Evolutionary conservation across 768 basidiomycete species (phyloP).

Genomic region (Tubosaeta sp.): DNA sequence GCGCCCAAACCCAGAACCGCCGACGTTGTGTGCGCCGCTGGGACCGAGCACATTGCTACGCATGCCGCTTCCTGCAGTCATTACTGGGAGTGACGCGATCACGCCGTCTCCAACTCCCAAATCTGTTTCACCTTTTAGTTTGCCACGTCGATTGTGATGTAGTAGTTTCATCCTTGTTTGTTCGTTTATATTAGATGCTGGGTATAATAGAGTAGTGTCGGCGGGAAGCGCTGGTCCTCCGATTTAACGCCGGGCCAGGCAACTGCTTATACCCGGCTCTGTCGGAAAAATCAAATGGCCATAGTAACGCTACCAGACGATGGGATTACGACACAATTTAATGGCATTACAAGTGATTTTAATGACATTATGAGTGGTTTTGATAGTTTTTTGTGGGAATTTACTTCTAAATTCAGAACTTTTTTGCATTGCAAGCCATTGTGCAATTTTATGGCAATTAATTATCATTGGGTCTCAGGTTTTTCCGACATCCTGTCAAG

Average conservation of each 20-base stretch:
- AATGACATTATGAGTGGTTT: too few species aligned
- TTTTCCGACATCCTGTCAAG: too few species aligned
- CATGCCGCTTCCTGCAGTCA: slow-evolving; percentile 35
- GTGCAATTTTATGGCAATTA: too few species aligned
- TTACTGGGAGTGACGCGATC: slow-evolving; percentile 40
- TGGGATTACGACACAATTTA: too few species aligned
- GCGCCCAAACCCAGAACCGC: slow-evolving; percentile 58
- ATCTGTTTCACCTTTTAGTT: slow-evolving; percentile 10
- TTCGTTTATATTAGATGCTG: background rate
- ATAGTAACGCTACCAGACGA: too few species aligned
- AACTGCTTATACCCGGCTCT: too few species aligned
- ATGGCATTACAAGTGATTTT: too few species aligned
- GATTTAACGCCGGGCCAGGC: background rate
- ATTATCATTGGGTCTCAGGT: too few species aligned
- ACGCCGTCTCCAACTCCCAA: slow-evolving; percentile 43
- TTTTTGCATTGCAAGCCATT: too few species aligned
- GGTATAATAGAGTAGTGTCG: background rate
- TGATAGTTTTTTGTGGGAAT: too few species aligned
- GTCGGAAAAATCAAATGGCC: too few species aligned
- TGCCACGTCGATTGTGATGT: slow-evolving; percentile 3
- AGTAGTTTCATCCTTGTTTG: background rate
- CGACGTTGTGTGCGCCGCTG: slow-evolving; percentile 41
- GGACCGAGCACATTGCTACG: slow-evolving; percentile 37
- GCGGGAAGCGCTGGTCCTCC: background rate
- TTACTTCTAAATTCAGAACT: too few species aligned